A percentile compares a stretch with the other conserved stretches of the same genome.
Conservation (phyloP, 352 stramenopile genomes). For the Plasmopara halstedii region DNA sequence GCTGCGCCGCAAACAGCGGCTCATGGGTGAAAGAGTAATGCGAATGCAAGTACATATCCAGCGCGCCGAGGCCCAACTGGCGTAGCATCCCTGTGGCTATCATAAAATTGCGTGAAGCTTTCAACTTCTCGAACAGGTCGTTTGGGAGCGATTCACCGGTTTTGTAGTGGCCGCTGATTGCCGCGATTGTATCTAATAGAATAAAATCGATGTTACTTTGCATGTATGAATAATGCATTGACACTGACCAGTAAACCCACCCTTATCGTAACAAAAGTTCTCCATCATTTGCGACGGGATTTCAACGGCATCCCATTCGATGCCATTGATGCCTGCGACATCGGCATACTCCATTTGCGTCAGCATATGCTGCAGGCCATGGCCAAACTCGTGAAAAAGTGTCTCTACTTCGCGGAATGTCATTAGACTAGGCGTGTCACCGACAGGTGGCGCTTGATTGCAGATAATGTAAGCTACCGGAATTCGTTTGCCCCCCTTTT, state of each 20-base stretch:
- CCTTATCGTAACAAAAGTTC: constrained; percentile 96
- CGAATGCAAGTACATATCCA: constrained; percentile 83
- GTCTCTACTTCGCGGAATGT: constrained; percentile 97
- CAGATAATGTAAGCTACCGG: constrained; percentile 97
- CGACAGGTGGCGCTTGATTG: constrained; percentile 93
- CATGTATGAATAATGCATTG: not conserved
- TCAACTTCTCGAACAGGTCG: constrained; percentile 96
- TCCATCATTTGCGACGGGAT: constrained; percentile 99
- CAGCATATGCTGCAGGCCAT: constrained; percentile 98
- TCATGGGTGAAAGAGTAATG: constrained; percentile 59
- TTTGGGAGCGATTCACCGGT: constrained; percentile 87
- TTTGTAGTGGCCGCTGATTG: constrained; percentile 79
- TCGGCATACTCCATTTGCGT: constrained; percentile 93
- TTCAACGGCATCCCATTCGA: constrained; percentile 99
- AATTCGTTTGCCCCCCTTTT: constrained; percentile 56
- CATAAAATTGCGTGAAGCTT: constrained; percentile 92
- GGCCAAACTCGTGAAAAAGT: constrained; percentile 95
- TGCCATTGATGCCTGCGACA: constrained; percentile 94
- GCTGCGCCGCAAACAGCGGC: constrained; percentile 92
- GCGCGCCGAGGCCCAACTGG: constrained; percentile 92
- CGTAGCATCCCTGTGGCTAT: constrained; percentile 92
- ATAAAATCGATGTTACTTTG: too few species aligned
- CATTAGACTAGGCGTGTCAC: constrained; percentile 94
- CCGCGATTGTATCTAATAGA: constrained; percentile 68
- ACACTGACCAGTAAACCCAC: constrained; percentile 45